Evolutionary conservation across 495 filamentous ascomycete species (phyloP), one percentile per base, ranked within the genome.

Genomic region (Trichoderma reesei): DNA sequence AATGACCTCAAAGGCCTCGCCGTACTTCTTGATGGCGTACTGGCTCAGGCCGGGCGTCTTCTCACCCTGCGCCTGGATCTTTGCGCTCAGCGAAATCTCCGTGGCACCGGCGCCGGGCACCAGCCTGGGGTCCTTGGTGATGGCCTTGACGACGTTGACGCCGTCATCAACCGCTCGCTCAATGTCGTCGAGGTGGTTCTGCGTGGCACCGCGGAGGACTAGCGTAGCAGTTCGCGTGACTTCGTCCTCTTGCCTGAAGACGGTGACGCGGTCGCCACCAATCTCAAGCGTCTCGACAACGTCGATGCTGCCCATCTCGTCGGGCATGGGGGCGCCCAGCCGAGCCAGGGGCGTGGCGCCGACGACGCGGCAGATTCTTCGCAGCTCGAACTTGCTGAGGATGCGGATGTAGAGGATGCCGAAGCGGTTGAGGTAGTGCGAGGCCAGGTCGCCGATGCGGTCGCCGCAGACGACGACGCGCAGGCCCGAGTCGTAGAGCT

Each of bases 141-240:
- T 92, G 65, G 95, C 94, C 78, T 99, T 99, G 70, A 99, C 90
- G 60, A 96, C 95, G 72, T 96, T 99, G 70, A 99, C 95, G 66
- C 95, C 95, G 71, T 99, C 95, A 69, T 99, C 95, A 39, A 99
- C 91, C 60, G 95, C 95, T 64, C 95, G 86, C 82, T 99, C 95
- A 46, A 99, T 84, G 66, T 99, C 95, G 69, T 99, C 95, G 48
- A 99, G 85, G 73, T 97, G 90, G 75, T 99, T 98, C 75, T 96
- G 91, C 11, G 95, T 99, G 11, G 95, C 95, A 51, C 95, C 95
- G 62, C 95, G 86, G 65, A 99, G 86, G 54, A 99, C 92, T 41
- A 99, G 85, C 5, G 95, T 99, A 14, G 95, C 90, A 56, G 95
- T 99, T 68, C 90, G 85, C 6, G 95, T 97, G 20, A 84, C 81